Evolutionary conservation across 306 rosid genomes (phyloP).

Genomic region (Elaeagnus macrophylla): DNA sequence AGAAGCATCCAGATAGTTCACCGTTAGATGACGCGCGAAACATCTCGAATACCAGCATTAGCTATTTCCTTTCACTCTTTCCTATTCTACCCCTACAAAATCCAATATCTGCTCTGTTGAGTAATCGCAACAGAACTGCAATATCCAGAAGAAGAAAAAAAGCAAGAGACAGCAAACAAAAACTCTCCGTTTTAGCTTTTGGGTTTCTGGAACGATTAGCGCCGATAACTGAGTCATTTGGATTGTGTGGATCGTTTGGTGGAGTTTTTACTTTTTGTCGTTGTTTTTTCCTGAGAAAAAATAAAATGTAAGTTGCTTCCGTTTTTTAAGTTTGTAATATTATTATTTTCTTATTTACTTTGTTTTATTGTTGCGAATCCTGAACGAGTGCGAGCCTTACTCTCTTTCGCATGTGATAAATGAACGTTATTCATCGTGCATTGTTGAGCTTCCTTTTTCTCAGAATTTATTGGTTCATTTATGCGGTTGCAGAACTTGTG

Average conservation of each 20-base stretch:
- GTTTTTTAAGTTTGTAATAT: background rate
- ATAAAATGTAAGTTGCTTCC: slow-evolving; percentile 20
- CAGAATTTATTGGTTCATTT: no score
- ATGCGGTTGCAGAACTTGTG: no score
- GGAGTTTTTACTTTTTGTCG: slow-evolving; percentile 3
- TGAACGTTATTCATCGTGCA: no score
- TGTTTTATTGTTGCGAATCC: no score
- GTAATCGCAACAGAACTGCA: background rate
- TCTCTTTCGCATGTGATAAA: no score
- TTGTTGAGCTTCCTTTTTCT: no score
- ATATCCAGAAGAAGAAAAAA: background rate
- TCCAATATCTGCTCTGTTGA: background rate
- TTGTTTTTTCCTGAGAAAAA: background rate
- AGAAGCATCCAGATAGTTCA: slow-evolving; percentile 26
- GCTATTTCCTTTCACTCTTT: background rate
- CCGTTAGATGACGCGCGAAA: slow-evolving; percentile 27
- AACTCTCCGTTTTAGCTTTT: background rate
- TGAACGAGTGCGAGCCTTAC: no score
- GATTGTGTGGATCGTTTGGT: slow-evolving; percentile 51
- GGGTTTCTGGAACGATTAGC: slow-evolving; percentile 54
- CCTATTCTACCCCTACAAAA: background rate
- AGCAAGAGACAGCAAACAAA: slow-evolving; percentile 6
- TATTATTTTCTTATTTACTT: background rate
- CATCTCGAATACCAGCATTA: slow-evolving; percentile 23
- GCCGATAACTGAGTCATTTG: slow-evolving; percentile 32